Evolutionary conservation across 805 yeast species (phyloP), one percentile per base, ranked within the genome.

Genomic region (Kazachstania psychrophila): DNA sequence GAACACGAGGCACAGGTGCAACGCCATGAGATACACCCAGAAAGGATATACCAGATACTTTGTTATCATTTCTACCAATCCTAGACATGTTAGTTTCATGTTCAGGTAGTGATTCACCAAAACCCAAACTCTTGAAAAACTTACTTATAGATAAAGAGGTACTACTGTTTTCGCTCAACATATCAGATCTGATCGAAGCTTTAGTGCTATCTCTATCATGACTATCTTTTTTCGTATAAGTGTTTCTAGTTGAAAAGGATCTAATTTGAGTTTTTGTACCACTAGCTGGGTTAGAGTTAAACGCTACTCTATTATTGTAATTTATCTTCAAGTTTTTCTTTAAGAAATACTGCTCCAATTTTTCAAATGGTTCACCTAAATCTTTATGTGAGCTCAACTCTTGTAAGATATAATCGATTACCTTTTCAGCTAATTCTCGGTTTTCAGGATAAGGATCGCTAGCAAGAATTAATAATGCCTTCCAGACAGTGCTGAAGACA

Each of bases 381-480:
- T 78, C 77, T 42, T 75, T 71, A 40, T 59, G 60, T 5, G 55
- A 54, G 32, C 58, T 61, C 36, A 89, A 61, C 40, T 74, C 72
- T 33, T 73, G 52, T 57, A 83, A 64, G 16, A 87, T 76, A 42
- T 70, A 75, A 55, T 87, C 96, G 14, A 86, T 78, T 11, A 86
- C 71, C 20, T 72, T 75, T 38, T 77, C 79, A 0, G 96, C 89
- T 41, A 75, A 66, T 33, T 72, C 72, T 40, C 73, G 75, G 6
- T 88, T 87, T 57, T 86, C 95, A 24, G 72, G 62, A 56, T 81
- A 92, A 0, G 97, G 95, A 58, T 92, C 98, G 45, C 81, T 87
- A 1, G 94, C 73, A 20, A 86, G 60, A 19, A 85, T 76, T 32
- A 92, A 64, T 23, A 89, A 56, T 0, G 89, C 77, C 46, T 86